Conservation (phyloP, 768 basidiomycete genomes). For the Termitomyces sp. region DNA sequence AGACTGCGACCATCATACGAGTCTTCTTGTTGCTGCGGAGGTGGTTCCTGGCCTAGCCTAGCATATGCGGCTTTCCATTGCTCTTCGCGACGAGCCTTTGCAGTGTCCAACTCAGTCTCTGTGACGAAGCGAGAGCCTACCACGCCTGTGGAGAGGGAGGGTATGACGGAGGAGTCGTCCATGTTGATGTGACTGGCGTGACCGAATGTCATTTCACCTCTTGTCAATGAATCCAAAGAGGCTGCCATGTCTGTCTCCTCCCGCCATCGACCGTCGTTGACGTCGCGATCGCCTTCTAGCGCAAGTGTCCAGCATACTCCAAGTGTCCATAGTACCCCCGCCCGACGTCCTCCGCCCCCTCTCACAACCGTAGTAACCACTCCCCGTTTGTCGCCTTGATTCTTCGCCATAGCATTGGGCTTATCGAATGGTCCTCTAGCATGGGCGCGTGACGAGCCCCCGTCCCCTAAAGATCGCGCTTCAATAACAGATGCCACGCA, state of each 20-base stretch:
- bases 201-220: too few species aligned
- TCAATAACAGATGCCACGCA: slow-evolving; percentile 25
- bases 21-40: slow-evolving; percentile 71
- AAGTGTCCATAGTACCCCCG: slow-evolving; percentile 26
- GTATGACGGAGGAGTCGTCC: slow-evolving; percentile 57
- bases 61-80: slow-evolving; percentile 92
- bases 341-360: slow-evolving; percentile 38
- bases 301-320: slow-evolving; percentile 28
- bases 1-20: slow-evolving; percentile 81
- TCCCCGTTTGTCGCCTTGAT: slow-evolving; percentile 52
- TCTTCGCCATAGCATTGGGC: slow-evolving; percentile 4
- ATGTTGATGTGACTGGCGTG: slow-evolving; percentile 28
- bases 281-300: slow-evolving; percentile 28
- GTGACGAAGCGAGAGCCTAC: slow-evolving; percentile 87
- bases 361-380: slow-evolving; percentile 58
- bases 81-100: slow-evolving; percentile 69
- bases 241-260: slow-evolving; percentile 29
- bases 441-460: slow-evolving; percentile 83
- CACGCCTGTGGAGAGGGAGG: slow-evolving; percentile 65
- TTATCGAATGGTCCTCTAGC: slow-evolving; percentile 38
- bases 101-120: slow-evolving; percentile 71
- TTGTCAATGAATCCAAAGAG: too few species aligned
- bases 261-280: slow-evolving; percentile 28
- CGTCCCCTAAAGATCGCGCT: slow-evolving; percentile 57
- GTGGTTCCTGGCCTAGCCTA: slow-evolving; percentile 82